Percentiles rank a stretch among this genome's conserved stretches.
Conservation (phyloP, 768 basidiomycete genomes). For the Scleroderma citrinum region DNA sequence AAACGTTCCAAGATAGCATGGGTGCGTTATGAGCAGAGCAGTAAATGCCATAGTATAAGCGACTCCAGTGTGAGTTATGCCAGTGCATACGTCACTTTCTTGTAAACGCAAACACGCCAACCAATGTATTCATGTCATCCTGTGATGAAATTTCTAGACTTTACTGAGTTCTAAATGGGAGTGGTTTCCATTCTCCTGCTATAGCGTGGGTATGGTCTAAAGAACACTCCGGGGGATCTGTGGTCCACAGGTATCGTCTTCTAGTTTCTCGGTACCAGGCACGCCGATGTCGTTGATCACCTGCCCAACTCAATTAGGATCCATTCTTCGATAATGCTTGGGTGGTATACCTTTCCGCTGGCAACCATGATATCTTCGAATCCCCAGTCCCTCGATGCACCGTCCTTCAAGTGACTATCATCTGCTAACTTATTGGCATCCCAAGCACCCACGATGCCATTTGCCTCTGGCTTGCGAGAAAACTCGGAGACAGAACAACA, state of each 20-base stretch:
- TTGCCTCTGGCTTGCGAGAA: slow-evolving; percentile 27
- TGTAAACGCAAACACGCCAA: slow-evolving; percentile 9
- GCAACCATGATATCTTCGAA: slow-evolving; percentile 64
- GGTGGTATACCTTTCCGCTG: slow-evolving; percentile 49
- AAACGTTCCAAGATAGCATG: slow-evolving; percentile 50
- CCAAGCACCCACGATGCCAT: slow-evolving; percentile 40
- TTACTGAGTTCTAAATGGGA: neutral
- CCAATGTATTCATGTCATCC: neutral
- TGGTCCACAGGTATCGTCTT: slow-evolving; percentile 51
- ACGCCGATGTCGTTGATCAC: slow-evolving; percentile 67
- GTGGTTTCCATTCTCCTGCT: neutral
- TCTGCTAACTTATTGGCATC: slow-evolving; percentile 43
- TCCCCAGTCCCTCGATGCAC: slow-evolving; percentile 69
- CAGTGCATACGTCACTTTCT: slow-evolving; percentile 72
- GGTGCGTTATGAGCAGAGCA: slow-evolving; percentile 94
- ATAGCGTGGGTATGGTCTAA: neutral
- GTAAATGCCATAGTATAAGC: slow-evolving; percentile 53
- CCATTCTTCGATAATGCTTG: neutral
- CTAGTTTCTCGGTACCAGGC: slow-evolving; percentile 57
- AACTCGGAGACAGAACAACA: slow-evolving; percentile 69
- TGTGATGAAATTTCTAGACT: neutral
- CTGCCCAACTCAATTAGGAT: slow-evolving; percentile 28
- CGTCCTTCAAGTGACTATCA: slow-evolving; percentile 53
- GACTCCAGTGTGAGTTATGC: slow-evolving; percentile 97
- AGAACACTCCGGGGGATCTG: slow-evolving; percentile 31